These are phyloP conservation scores for Trichoderma sp. DNA, from an alignment of 2,329 filamentous ascomycete genomes.

Conservation along the genomic window DNA sequence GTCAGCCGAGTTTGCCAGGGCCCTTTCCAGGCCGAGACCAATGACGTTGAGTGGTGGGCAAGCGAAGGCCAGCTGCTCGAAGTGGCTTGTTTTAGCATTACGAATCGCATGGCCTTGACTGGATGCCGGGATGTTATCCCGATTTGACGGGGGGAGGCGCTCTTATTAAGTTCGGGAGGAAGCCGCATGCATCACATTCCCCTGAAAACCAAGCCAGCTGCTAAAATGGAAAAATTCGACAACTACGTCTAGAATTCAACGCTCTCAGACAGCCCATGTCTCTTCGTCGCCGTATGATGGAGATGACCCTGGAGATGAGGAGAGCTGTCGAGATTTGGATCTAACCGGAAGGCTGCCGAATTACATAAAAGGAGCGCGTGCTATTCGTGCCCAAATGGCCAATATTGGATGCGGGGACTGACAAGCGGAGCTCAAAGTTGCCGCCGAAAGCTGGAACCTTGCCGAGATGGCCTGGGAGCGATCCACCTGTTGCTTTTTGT, in stretches of 20 bases:
- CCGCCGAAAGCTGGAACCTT: slow-evolving; percentile 14
- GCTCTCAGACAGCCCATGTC: neutral
- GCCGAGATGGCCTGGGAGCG: slow-evolving; percentile 1
- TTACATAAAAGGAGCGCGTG: neutral
- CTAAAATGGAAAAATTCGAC: neutral
- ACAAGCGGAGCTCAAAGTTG: slow-evolving; percentile 16
- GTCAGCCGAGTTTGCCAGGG: slow-evolving; percentile 12
- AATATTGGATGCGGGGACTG: slow-evolving; percentile 18
- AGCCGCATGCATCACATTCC: slow-evolving; percentile 11
- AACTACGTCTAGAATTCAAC: neutral
- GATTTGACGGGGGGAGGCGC: slow-evolving; percentile 1
- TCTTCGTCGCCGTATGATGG: neutral
- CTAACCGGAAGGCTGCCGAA: slow-evolving; percentile 6
- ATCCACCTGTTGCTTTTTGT: neutral
- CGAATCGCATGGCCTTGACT: slow-evolving; percentile 14
- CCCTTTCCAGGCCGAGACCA: slow-evolving; percentile 12
- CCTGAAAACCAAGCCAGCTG: neutral
- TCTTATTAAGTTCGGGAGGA: slow-evolving; percentile 17
- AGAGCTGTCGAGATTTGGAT: neutral
- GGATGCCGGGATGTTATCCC: slow-evolving; percentile 10
- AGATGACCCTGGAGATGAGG: neutral
- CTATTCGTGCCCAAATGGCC: slow-evolving; percentile 6
- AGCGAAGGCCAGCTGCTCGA: neutral
- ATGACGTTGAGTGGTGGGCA: slow-evolving; percentile 9
- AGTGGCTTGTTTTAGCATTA: slow-evolving; percentile 14